Base-by-base conservation (phyloP, 352 stramenopile species). In the Pythium vanterpoolii region DNA sequence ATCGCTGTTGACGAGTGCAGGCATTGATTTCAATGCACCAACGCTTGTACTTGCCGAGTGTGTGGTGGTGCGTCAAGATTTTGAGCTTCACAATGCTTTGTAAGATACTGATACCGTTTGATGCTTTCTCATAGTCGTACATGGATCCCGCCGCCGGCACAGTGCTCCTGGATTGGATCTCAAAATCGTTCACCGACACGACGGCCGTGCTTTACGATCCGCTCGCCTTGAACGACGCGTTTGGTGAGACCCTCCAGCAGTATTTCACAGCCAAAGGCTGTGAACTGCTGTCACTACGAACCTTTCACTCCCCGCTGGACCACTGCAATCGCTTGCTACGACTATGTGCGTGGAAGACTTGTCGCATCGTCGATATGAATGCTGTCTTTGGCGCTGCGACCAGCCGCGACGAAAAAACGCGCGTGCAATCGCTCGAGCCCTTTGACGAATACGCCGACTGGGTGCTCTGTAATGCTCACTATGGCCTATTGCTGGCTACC, bases 231-330 rank as follows among this genome's bases (percentile, higher is more conserved):
- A 49, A 62, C 6, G 48, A 69, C 33, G 56, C 76, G 1, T 92
- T 89, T 64, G 73, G 72, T 7, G 61, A 57, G 24, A 83, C 71
- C 16, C 54, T 87, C 34, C 74, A 86, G 51, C 60, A 55, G 18
- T 92, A 92, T 53, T 92, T 92, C 54, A 60, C 70, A 5, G 64
- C 74, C 18, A 92, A 92, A 63, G 82, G 82, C 30, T 92, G 82
- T 49, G 72, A 79, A 10, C 55, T 92, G 61, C 76, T 77, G 39
- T 76, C 75, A 19, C 63, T 71, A 1, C 68, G 58, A 19, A 54
- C 51, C 19, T 86, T 79, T 44, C 62, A 63, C 18, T 72, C 64
- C 11, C 68, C 76, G 18, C 39, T 55, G 21, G 72, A 86, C 26
- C 76, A 89, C 38, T 56, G 65, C 16, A 50, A 63, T 1, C 71